Conservation (phyloP, 345 rosid genomes). For the Camelina laxa region DNA sequence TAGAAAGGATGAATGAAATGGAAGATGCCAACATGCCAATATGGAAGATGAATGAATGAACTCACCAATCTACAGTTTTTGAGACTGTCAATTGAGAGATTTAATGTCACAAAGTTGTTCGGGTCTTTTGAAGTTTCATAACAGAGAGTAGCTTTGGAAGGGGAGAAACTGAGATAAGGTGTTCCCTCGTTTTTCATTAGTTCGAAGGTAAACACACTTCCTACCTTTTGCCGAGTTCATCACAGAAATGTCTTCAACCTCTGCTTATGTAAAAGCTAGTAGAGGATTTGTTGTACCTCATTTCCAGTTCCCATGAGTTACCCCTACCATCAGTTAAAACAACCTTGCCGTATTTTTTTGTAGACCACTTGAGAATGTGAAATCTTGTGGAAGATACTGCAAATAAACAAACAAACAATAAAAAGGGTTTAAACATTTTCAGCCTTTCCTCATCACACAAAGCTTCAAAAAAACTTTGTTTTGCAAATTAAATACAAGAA, state of each 20-base stretch:
- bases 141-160: too few species aligned
- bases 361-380: constrained; percentile 1
- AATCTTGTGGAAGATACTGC: constrained; percentile 24
- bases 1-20: too few species aligned
- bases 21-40: too few species aligned
- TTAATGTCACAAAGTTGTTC: too few species aligned
- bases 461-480: not conserved
- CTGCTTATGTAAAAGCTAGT: not conserved
- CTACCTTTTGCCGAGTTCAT: constrained; percentile 16
- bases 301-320: constrained; percentile 29
- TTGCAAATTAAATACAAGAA: too few species aligned
- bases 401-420: not conserved
- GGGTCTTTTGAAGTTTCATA: too few species aligned
- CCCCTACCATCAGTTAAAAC: constrained; percentile 17
- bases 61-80: too few species aligned
- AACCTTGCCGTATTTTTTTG: constrained; percentile 10
- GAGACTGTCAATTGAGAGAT: too few species aligned
- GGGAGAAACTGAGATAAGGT: too few species aligned
- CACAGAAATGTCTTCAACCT: constrained; percentile 36
- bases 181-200: constrained; percentile 11
- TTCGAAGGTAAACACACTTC: constrained; percentile 10
- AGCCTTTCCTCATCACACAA: constrained; percentile 15
- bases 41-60: too few species aligned
- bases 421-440: constrained; percentile 2
- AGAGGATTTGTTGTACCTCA: constrained; percentile 21